Conservation (phyloP, 2,329 filamentous ascomycete genomes). For the Fusarium sacchari region DNA sequence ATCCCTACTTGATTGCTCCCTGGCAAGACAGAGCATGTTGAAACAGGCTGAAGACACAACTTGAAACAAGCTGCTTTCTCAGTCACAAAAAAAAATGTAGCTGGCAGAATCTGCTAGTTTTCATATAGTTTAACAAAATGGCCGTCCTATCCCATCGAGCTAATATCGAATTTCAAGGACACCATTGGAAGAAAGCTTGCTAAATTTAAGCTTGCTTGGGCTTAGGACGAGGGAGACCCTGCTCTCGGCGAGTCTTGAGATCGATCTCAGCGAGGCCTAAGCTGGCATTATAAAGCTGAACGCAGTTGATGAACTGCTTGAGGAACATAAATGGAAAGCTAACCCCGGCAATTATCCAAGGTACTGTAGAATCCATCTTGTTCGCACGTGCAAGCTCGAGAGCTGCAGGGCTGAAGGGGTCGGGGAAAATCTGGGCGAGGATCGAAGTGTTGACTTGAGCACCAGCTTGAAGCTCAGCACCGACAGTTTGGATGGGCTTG, state of each 20-base stretch:
- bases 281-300: slow-evolving; percentile 94
- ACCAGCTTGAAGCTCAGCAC: slow-evolving; percentile 68
- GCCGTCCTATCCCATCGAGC: not conserved
- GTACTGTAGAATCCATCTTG: slow-evolving; percentile 80
- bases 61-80: slow-evolving; percentile 1
- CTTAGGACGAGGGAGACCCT: slow-evolving; percentile 62
- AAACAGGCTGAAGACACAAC: slow-evolving; percentile 27
- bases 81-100: slow-evolving; percentile 13
- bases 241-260: slow-evolving; percentile 66
- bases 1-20: slow-evolving; percentile 34
- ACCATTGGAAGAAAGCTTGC: not conserved
- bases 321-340: slow-evolving; percentile 87
- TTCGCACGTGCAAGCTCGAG: slow-evolving; percentile 93
- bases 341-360: slow-evolving; percentile 79
- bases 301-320: slow-evolving; percentile 94
- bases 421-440: slow-evolving; percentile 81
- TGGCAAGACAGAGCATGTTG: slow-evolving; percentile 20
- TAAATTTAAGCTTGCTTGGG: slow-evolving; percentile 46
- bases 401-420: slow-evolving; percentile 90
- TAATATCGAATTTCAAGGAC: not conserved
- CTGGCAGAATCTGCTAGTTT: not conserved
- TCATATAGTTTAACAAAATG: not conserved
- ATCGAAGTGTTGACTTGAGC: slow-evolving; percentile 75
- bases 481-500: slow-evolving; percentile 65
- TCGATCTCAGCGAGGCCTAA: slow-evolving; percentile 95